Base-by-base conservation (phyloP, 140 eudicot species). In the Cichorium intybus region DNA sequence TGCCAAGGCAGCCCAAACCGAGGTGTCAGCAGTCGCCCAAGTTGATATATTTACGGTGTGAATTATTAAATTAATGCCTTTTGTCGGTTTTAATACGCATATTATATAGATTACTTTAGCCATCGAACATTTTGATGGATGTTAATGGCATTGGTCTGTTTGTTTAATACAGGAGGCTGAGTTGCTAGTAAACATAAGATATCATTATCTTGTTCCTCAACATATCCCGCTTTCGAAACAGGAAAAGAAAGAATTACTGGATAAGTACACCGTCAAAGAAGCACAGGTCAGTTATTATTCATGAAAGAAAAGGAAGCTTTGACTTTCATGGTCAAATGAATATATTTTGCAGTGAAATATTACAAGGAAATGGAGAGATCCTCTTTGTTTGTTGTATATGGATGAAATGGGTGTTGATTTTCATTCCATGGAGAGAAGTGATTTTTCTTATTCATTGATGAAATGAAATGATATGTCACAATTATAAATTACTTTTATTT, bases 131-230 rank as follows among this genome's bases (percentile, higher is more conserved):
- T 9, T 34, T 34, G 41, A 34, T n/a, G 3, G 7, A 7, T 34
- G 11, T 34, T 9, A 34, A 43, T 5, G 15, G 15, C 24, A 41
- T 24, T 16, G 28, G 39, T 5, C 1, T 63, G 31, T 43, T 18
- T 18, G 2, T 47, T 67, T 59, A n/a, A 20, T 66, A 51, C 74
- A 75, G 80, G 80, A 75, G 35, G 75, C 75, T 31, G 75, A 75
- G 65, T 39, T 75, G 70, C 53, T 75, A 29, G 70, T 75, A 37
- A 75, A 75, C 71, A 75, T 75, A 16, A 51, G 80, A 68, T 68
- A 68, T 61, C 80, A 75, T 66, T 20, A 75, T 50, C 80, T 75
- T 51, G 80, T 75, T 41, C 80, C 80, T 22, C 75, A 68, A 14
- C 80, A 75, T 75, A 18, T 75, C 23, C 80, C 75, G 15, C 75